Evolutionary conservation across 495 filamentous ascomycete species (phyloP).

Genomic region (Tuber magnatum): DNA sequence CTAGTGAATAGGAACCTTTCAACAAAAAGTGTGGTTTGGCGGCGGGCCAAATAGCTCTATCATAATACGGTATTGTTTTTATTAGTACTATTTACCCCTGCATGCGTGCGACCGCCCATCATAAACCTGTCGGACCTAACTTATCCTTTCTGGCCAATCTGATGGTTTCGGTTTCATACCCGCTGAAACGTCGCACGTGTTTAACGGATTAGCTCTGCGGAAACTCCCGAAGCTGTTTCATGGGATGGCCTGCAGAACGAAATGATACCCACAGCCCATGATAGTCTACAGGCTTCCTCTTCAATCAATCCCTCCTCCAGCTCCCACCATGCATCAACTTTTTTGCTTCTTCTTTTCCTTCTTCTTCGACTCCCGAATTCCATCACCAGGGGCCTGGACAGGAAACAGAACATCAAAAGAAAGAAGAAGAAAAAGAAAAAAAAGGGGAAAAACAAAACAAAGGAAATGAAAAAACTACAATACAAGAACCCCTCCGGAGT

Average conservation of each 20-base stretch:
- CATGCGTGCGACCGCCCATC: background rate
- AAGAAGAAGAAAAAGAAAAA: constrained; percentile 7
- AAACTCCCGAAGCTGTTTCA: background rate
- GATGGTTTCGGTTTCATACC: background rate
- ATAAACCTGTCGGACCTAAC: background rate
- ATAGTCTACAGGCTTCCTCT: background rate
- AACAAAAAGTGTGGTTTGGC: no score
- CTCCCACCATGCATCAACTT: background rate
- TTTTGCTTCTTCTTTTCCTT: background rate
- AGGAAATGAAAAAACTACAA: constrained; percentile 18
- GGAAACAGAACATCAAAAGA: constrained; percentile 11
- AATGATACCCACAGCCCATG: constrained; percentile 2
- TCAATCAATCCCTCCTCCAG: background rate
- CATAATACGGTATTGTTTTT: no score
- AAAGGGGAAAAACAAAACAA: constrained; percentile 12
- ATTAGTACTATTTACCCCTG: background rate
- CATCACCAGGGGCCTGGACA: background rate
- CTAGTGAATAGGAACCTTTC: no score
- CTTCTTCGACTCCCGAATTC: background rate
- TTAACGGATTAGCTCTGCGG: background rate
- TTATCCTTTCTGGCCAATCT: background rate
- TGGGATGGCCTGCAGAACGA: background rate
- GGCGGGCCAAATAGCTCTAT: no score
- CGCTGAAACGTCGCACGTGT: constrained; percentile 3
- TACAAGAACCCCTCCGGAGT: background rate